Conservation (phyloP, 2,329 filamentous ascomycete species). For the Ceratocystis destructans region DNA sequence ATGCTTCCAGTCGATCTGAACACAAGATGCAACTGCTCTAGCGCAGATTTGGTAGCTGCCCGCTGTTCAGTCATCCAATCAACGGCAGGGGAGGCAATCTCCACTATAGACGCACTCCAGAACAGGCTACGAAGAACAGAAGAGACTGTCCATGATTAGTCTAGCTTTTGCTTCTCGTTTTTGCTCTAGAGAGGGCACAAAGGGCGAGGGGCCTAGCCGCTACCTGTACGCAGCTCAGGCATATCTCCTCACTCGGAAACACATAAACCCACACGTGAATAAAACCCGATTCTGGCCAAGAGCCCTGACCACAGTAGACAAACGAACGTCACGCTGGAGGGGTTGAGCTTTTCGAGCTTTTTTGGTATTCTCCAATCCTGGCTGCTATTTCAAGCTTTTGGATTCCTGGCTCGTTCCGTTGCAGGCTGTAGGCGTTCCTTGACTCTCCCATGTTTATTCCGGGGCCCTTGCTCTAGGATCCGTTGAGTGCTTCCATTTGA, state of each 20-base stretch:
- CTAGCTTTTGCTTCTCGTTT: too few relatives aligned
- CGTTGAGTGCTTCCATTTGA: neutral
- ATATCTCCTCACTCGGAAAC: neutral
- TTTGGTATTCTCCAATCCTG: neutral
- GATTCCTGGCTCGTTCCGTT: neutral
- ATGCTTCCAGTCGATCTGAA: neutral
- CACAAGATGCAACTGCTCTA: conserved; percentile 4
- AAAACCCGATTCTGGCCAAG: neutral
- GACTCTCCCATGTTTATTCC: neutral
- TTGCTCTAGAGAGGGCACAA: too few relatives aligned
- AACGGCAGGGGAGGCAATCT: neutral
- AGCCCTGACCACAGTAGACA: neutral
- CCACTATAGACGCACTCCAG: neutral
- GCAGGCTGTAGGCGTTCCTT: neutral
- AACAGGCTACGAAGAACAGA: neutral
- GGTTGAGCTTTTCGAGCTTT: conserved; percentile 5
- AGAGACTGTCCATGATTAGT: neutral
- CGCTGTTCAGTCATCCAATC: conserved; percentile 1
- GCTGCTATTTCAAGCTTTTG: conserved; percentile 7
- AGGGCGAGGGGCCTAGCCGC: too few relatives aligned
- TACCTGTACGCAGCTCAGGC: neutral
- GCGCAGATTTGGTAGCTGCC: conserved; percentile 1
- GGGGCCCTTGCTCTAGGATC: neutral
- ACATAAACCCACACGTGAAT: neutral
- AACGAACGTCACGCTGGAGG: conserved; percentile 5